Evolutionary conservation across 179 eudicot species (phyloP), one percentile per base, ranked within the genome.

Genomic region (Camellia oleifera): DNA sequence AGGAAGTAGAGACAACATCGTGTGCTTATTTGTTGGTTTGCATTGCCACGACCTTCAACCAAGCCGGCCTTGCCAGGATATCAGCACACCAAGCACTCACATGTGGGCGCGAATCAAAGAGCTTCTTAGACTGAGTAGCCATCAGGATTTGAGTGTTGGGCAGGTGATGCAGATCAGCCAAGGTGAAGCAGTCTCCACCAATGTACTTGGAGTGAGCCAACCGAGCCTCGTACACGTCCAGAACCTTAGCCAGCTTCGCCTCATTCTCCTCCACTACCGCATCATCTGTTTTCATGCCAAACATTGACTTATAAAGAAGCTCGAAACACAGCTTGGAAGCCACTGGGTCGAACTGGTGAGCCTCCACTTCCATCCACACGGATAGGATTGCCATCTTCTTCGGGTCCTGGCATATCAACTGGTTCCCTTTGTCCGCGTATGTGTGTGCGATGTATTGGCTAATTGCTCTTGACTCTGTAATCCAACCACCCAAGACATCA

Each of bases 401-500:
- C 0, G 71, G 53, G 8, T 86, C 88, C 4, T 58, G 61, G 81
- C 7, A 62, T 9, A 86, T 10, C 20, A 89, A 82, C 1, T 78
- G 83, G 2, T 80, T 89, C 23, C 92, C 91, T 76, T 83, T 82
- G 70, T 79, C 81, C 12, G 77, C 83, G n/a, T 87, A 84, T 0
- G 77, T 76, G 50, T 81, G 82, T 8, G 86, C 84, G 6, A 91
- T 79, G 84, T 88, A 90, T 46, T 74, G 81, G 4, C 84, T 82
- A n/a, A 90, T 85, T 56, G 93, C 93, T 81, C 94, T 87, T 56
- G 94, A 91, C 78, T 91, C 94, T 91, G 84, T 74, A 79, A 42
- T 18, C 14, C 66, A 52, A 0, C 52, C 5, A 48, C 7, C 7
- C 52, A 48, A 57, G 11, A 13, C 17, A 57, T 32, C 40, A 32